Conservation (phyloP, 495 filamentous ascomycete species). For the Cetradonia linearis region DNA sequence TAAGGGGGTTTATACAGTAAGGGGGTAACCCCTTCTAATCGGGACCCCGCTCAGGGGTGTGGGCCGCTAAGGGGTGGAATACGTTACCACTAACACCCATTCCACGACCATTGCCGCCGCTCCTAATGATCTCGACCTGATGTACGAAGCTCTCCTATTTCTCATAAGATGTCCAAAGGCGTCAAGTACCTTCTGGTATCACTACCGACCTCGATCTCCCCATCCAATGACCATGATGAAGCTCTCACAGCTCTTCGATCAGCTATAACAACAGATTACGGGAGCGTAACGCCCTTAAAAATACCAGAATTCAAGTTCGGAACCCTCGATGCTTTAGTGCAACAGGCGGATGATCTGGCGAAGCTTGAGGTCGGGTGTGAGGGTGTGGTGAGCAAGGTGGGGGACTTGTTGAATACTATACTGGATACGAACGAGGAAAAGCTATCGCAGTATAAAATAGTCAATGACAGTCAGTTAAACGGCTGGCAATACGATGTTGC, state of each 20-base stretch:
- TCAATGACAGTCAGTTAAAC: constrained; percentile 78
- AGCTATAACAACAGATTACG: constrained; percentile 64
- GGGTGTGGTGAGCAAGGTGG: constrained; percentile 75
- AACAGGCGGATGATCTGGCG: constrained; percentile 87
- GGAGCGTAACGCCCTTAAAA: constrained; percentile 62
- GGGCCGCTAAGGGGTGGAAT: too few species aligned
- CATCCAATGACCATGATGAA: constrained; percentile 66
- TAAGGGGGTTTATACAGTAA: too few species aligned
- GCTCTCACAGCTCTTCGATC: constrained; percentile 62
- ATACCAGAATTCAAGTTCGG: constrained; percentile 97
- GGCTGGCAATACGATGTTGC: background rate
- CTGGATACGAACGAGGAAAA: constrained; percentile 75
- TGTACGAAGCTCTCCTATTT: background rate
- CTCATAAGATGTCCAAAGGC: constrained; percentile 45
- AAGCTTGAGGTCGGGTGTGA: constrained; percentile 77
- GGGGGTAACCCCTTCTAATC: too few species aligned
- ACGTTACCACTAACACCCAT: background rate
- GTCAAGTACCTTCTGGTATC: constrained; percentile 63
- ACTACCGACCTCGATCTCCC: constrained; percentile 62
- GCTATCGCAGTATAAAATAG: constrained; percentile 76
- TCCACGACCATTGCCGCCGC: background rate
- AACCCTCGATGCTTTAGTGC: constrained; percentile 88
- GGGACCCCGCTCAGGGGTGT: too few species aligned
- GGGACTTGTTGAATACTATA: constrained; percentile 69
- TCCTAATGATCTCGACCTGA: background rate